Percentiles rank a stretch among this genome's conserved stretches.
phyloP scores from a whole-genome alignment of 2,329 filamentous ascomycete genomes.

The Emericellopsis atlantica region DNA sequence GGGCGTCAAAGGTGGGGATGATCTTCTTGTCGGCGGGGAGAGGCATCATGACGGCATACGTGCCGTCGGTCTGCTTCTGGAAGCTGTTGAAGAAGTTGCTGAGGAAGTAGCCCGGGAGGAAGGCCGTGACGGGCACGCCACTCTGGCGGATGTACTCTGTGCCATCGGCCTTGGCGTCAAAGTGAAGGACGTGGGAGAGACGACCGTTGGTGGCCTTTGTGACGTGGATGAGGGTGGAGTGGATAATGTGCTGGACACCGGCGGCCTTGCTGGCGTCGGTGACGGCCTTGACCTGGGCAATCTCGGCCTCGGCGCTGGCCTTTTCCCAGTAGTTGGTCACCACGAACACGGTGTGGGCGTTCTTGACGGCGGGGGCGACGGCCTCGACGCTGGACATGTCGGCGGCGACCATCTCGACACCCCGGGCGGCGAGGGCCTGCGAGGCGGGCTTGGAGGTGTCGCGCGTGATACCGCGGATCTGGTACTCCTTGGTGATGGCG shows the following conservation, averaged over 20 bases:
- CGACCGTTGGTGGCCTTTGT: constrained; percentile 22
- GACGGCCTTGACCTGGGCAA: constrained; percentile 29
- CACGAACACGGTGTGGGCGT: constrained; percentile 28
- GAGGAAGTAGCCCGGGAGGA: constrained; percentile 41
- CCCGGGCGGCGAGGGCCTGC: constrained; percentile 21
- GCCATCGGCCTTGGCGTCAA: constrained; percentile 43
- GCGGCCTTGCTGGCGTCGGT: constrained; percentile 29
- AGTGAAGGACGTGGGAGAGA: constrained; percentile 28
- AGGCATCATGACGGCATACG: constrained; percentile 15
- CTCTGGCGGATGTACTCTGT: constrained; percentile 41
- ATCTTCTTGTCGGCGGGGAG: constrained; percentile 15
- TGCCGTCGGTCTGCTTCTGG: constrained; percentile 14
- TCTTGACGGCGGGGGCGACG: constrained; percentile 22
- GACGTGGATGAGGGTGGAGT: constrained; percentile 28
- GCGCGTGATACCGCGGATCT: constrained; percentile 33
- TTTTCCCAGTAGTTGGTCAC: constrained; percentile 25
- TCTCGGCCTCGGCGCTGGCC: constrained; percentile 18
- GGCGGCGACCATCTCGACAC: constrained; percentile 30
- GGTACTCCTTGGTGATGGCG: constrained; percentile 27
- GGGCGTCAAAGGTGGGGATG: constrained; percentile 23
- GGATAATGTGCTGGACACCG: constrained; percentile 31
- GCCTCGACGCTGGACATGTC: constrained; percentile 23
- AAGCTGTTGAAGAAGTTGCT: constrained; percentile 25
- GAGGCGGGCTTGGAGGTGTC: constrained; percentile 25
- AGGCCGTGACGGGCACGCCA: constrained; percentile 36